Percentiles rank a stretch among this genome's conserved stretches.
Evolutionary conservation across 805 yeast species (phyloP).

Genomic region (Zygosaccharomyces bailii): DNA sequence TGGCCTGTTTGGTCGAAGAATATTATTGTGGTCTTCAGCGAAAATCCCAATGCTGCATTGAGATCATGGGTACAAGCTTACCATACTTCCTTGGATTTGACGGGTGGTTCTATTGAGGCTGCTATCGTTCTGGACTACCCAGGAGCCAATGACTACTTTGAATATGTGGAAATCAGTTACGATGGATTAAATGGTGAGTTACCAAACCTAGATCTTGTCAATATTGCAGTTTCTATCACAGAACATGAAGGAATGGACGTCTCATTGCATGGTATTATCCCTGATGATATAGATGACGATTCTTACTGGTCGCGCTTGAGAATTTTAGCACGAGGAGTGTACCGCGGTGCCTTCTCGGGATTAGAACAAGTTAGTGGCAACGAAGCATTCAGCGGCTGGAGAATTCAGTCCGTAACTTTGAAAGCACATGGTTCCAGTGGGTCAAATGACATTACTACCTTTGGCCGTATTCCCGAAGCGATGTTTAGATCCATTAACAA

Average conservation of each 20-base stretch:
- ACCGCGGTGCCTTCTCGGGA: constrained; percentile 69
- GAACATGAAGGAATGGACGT: constrained; percentile 73
- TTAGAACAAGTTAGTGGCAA: constrained; percentile 60
- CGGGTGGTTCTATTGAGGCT: constrained; percentile 92
- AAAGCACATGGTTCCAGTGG: constrained; percentile 62
- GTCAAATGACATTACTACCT: constrained; percentile 76
- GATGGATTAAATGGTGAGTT: constrained; percentile 93
- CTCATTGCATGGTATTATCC: constrained; percentile 58
- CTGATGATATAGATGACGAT: constrained; percentile 43
- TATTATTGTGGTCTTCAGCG: constrained; percentile 79
- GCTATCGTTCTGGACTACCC: constrained; percentile 84
- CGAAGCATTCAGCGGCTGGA: constrained; percentile 95
- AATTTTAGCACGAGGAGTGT: constrained; percentile 62
- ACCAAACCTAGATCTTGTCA: constrained; percentile 88
- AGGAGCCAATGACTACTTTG: constrained; percentile 60
- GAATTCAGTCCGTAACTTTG: constrained; percentile 84
- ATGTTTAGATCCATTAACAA: constrained; percentile 86
- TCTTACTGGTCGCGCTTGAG: constrained; percentile 54
- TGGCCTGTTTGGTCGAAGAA: constrained; percentile 97
- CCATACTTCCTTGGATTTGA: constrained; percentile 75
- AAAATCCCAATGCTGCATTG: constrained; percentile 62
- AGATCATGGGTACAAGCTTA: constrained; percentile 93
- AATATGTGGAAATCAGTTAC: constrained; percentile 68
- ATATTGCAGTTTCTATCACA: constrained; percentile 70
- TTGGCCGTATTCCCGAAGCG: constrained; percentile 88